Base-by-base conservation (phyloP, 495 filamentous ascomycete genomes). In the Aspergillus nidulans region DNA sequence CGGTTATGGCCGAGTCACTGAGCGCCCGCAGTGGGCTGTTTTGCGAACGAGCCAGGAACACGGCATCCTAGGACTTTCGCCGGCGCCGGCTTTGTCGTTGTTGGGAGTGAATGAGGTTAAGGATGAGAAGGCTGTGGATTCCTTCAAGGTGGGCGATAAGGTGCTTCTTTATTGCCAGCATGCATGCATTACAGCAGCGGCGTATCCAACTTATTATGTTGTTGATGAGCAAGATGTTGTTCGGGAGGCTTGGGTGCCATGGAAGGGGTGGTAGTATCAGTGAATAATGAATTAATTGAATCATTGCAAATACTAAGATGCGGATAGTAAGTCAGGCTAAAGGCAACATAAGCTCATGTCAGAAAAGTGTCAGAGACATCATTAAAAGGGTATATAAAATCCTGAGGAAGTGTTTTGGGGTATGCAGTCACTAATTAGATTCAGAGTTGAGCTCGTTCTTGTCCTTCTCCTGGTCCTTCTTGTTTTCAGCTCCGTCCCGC, bases 31-130 rank as follows among this genome's bases (percentile, higher is more conserved):
- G 1, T 88, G 85, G 85, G 59, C 79, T 58, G 82, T 88, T 4
- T 79, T 78, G 30, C 70, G 76, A 15, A 77, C 85, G 43, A 81
- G 78, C 53, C 85, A 89, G 68, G 85, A 88, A 64, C 85, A 88
- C 67, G 85, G 84, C 1, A 77, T 87, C 50, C 53, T 89, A 56
- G 70, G 64, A 4, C 23, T 51, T 0, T 34, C 39, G 6, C 23
- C 24, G 1, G n/a, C 39, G 16, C 32, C 47, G 12, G 47, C 32
- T 20, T 24, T 49, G 12, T 34, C 26, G 19, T 3, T 39, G 18
- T 19, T 49, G 1, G 47, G 30, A 3, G 47, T 49, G 3, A 15
- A 39, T 39, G 36, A 48, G 34, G 28, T 28, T 28, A 46, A 18
- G 21, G 32, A 23, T 24, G 57, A 55, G 30, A 62, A 56, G 42